phyloP scores from a whole-genome alignment of 2,329 filamentous ascomycete species.

The Calonectria pseudoreteaudii region DNA sequence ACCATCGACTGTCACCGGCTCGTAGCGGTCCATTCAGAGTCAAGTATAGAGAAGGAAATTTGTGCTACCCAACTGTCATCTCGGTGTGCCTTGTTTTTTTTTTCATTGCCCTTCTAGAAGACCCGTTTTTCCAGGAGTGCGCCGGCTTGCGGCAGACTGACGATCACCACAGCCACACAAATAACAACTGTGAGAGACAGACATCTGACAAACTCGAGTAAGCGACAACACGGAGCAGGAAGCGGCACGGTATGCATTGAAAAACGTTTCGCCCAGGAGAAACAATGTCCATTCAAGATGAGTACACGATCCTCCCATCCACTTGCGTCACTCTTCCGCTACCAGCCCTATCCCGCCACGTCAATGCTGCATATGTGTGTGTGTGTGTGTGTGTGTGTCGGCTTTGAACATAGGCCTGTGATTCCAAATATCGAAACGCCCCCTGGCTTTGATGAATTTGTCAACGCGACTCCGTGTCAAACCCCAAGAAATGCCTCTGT shows the following conservation, averaged over 20 bases:
- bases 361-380: background rate
- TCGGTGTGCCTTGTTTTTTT: no score
- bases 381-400: no score
- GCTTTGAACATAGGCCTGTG: background rate
- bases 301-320: background rate
- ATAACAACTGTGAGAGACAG: background rate
- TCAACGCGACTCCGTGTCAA: background rate
- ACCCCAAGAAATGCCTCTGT: background rate
- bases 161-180: background rate
- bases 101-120: background rate
- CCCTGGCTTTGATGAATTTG: background rate
- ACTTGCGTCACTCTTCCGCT: background rate
- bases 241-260: background rate
- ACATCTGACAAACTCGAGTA: background rate
- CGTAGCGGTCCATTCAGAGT: background rate
- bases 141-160: no score
- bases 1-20: background rate
- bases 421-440: background rate
- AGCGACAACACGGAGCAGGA: background rate
- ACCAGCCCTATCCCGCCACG: slow-evolving; percentile 1
- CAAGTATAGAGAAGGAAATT: background rate
- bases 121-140: background rate
- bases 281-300: background rate
- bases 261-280: background rate
- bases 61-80: background rate